Evolutionary conservation across 2,329 filamentous ascomycete species (phyloP), one percentile per base, ranked within the genome.

Genomic region (Claviceps digitariae): DNA sequence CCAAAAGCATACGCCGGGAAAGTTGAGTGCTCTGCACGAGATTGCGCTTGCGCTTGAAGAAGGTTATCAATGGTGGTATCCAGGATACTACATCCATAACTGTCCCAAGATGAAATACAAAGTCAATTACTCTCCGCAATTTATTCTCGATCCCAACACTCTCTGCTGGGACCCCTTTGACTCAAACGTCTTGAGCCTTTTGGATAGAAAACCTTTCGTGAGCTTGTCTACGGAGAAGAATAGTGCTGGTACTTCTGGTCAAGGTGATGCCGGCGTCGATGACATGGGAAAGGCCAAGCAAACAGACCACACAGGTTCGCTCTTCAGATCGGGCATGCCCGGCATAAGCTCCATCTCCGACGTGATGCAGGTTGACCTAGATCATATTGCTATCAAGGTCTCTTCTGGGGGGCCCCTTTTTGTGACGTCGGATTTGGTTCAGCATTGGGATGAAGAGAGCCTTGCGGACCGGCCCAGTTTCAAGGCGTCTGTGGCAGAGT

Each of bases 31-130:
- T 1, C 65, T 91, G 56, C 73, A 83, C 56, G 87, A 93, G 66
- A 85, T 87, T 56, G 74, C 81, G 0, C 66, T 93, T 29, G 84
- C 87, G 0, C 69, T 75, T 2, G 86, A 91, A 62, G 73, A 72
- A 6, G 83, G 79, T 0, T 90, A 90, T 60, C 70, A 76, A 45
- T 89, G 81, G 74, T 93, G 88, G 77, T 93, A 91, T 67, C 84
- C 77, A 6, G 83, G 87, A 6, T 91, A 82, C 66, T 93, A 91
- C 61, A 91, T 93, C 55, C 86, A 90, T 65, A 81, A 72, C 52
- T 91, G 87, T 61, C 74, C 78, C 52, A 93, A 93, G 71, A 91
- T 93, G 87, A 75, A 76, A 60, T 93, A 93, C 72, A 93, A 93
- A 71, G 84, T 83, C 54, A 84, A 90, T 62, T 93, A 87, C 64